Evolutionary conservation across 352 stramenopile genomes (phyloP), one percentile per base, ranked within the genome.

Genomic region (Globisporangium paroecandrum): DNA sequence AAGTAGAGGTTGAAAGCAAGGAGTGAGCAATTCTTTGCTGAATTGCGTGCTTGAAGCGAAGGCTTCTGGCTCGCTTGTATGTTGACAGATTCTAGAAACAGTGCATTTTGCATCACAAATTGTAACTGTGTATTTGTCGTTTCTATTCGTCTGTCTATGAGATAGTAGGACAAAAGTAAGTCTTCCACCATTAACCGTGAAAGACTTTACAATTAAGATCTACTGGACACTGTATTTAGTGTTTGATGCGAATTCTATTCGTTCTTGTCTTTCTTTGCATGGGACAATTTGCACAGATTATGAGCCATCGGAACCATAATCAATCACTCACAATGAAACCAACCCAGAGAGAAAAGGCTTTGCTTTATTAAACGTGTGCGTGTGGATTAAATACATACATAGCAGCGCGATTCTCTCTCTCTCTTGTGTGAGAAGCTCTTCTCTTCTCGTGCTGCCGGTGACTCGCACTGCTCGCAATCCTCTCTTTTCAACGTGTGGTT

Each of bases 251-350:
- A n/a, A 49, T 3, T 49, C 18, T 32, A 32, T 32, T 32, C 29
- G 43, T 51, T 51, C 43, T 24, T 51, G 43, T 51, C 43, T 51
- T 51, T 51, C 43, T 51, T 51, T 51, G 43, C 43, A 12, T 51
- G 43, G 43, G 43, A 51, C 43, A 51, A 4, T 51, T 49, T 13
- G 3, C 43, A 24, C 43, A 51, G 43, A 3, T 49, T 49, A 10
- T 49, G 43, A 12, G 1, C 7, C 18, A n/a, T 51, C 18, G 18
- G 43, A 24, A 6, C 18, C 43, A 24, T 51, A 51, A 24, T 24
- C 18, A 32, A 24, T 24, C 18, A 46, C 38, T 24, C 18, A 46
- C 38, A 46, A 49, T 3, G 6, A 15, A 51, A 51, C 43, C 18
- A 51, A 51, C 43, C 18, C 43, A 51, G 18, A 24, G 6, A 51